Percentiles rank a stretch among this genome's conserved stretches.
Conservation (phyloP, 352 stramenopile species). For the Thraustotheca clavata region DNA sequence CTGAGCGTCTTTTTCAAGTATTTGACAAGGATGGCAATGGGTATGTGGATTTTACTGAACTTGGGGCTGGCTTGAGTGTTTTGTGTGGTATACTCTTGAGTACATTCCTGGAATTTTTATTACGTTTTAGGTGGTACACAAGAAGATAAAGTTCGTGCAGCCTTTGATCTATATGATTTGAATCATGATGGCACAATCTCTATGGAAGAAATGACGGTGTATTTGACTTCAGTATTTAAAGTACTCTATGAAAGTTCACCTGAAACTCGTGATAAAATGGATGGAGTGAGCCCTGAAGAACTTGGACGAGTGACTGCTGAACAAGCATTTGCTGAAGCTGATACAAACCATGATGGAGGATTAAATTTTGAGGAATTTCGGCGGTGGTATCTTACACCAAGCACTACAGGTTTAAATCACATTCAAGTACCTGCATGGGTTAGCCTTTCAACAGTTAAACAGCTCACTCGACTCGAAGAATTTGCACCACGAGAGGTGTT, state of each 20-base stretch:
- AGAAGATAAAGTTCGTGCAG: conserved; percentile 23
- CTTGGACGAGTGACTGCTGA: conserved; percentile 66
- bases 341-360: conserved; percentile 27
- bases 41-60: conserved; percentile 24
- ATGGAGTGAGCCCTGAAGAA: conserved; percentile 54
- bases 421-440: conserved; percentile 50
- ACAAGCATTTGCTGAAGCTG: conserved; percentile 55
- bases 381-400: conserved; percentile 60
- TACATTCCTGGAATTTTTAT: neutral
- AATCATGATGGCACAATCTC: conserved; percentile 72
- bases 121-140: conserved; percentile 16
- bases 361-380: conserved; percentile 81
- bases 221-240: conserved; percentile 81
- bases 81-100: conserved; percentile 21
- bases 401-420: conserved; percentile 25
- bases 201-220: conserved; percentile 73
- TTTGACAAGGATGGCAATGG: conserved; percentile 26
- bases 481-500: conserved; percentile 78
- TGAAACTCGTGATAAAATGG: conserved; percentile 42
- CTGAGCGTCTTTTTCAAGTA: conserved; percentile 15
- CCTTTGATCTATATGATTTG: conserved; percentile 71
- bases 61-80: conserved; percentile 25
- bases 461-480: conserved; percentile 79
- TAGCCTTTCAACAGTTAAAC: conserved; percentile 64
- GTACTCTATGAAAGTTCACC: conserved; percentile 79